These are phyloP conservation scores for Trichomonascaceae sp. DNA, from an alignment of 1,139 yeast genomes.

Conservation along the genomic window DNA sequence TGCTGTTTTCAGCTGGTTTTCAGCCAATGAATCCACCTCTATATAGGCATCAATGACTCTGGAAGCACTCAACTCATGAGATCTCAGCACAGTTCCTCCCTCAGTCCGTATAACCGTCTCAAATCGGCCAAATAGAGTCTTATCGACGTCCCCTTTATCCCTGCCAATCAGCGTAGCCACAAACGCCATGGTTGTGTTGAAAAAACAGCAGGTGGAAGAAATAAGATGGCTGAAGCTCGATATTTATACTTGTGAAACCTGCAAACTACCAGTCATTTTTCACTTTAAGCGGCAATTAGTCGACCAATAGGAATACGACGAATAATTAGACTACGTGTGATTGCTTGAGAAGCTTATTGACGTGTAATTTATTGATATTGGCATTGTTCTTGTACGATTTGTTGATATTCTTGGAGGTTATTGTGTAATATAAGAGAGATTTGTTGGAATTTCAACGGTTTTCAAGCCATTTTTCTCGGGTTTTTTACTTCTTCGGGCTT, in stretches of 20 bases:
- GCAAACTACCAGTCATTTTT: background rate
- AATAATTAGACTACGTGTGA: background rate
- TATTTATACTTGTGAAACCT: background rate
- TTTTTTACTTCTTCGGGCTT: background rate
- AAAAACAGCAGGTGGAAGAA: background rate
- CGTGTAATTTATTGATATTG: background rate
- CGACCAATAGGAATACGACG: background rate
- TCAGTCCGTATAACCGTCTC: conserved; percentile 23
- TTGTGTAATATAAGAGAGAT: background rate
- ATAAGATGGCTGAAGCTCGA: background rate
- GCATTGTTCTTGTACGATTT: background rate
- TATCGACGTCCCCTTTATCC: conserved; percentile 12
- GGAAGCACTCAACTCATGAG: conserved; percentile 16
- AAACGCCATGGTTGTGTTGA: background rate
- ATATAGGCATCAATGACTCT: conserved; percentile 23
- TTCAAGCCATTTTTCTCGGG: background rate
- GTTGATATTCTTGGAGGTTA: background rate
- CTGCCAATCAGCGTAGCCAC: conserved; percentile 24
- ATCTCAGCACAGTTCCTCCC: conserved; percentile 18
- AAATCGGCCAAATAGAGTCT: conserved; percentile 16
- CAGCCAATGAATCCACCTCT: conserved; percentile 14
- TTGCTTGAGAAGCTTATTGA: background rate
- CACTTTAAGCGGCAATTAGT: background rate
- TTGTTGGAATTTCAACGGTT: background rate
- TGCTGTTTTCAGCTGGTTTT: conserved; percentile 15